Base-by-base conservation (phyloP, 768 basidiomycete genomes). In the Austroboletus eburneus region DNA sequence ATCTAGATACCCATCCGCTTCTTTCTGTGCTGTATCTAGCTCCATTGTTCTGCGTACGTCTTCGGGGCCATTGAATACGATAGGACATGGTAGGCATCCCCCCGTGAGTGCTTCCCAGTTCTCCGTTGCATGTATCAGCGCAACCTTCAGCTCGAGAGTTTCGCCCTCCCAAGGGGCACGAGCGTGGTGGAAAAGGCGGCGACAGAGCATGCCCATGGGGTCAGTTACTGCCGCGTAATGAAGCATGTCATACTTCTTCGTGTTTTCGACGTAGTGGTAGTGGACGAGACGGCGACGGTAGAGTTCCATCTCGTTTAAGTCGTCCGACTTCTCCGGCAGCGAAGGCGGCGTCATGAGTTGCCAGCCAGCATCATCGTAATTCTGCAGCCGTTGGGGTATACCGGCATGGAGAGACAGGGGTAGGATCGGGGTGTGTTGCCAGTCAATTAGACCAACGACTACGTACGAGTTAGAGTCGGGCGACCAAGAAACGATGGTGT, bases 341-440 rank as follows among this genome's bases (percentile, higher is more conserved):
- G 21, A 39, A 14, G 37, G 37, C 14, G 2, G 42, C 1, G 16
- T n/a, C 12, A 43, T 12, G 25, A 22, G 9, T 8, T 24, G 42
- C 12, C 42, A 43, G 36, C 17, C n/a, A 2, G 4, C 16, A 21
- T 43, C 47, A 16, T 21, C 37, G 17, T 43, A 43, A 23, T 39
- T 48, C 30, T 43, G 47, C 3, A 38, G 4, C 2, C 21, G 41
- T 5, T 18, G 13, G 1, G 36, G 45, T 18, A 48, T 39, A 51
- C 71, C 66, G 29, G 73, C 67, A 48, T 68, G 70, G 66, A 80
- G 77, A 65, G 74, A 79, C 52, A 51, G 21, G 58, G 78, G 77
- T 24, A 79, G 69, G 67, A 80, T 74, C 4, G 76, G 65, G 52
- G 78, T 49, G 63, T 79, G 76, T 68, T 79, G 77, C 77, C 75